Percentiles rank a stretch among this genome's conserved stretches.
These are phyloP conservation scores for Rubus idaeus DNA, from an alignment of 306 rosid species.

Conservation along the genomic window DNA sequence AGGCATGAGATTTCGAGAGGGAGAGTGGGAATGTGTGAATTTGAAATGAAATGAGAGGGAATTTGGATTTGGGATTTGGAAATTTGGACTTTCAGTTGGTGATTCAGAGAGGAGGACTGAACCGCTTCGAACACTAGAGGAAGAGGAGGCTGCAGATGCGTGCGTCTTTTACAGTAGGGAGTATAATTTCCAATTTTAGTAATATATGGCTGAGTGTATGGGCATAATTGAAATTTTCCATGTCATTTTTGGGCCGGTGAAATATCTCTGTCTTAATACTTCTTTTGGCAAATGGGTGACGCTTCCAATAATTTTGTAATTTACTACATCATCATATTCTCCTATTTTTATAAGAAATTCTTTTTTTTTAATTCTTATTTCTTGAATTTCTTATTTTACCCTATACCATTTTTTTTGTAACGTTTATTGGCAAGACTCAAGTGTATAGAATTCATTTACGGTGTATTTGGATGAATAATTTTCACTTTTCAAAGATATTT, in stretches of 20 bases:
- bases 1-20: too few relatives aligned
- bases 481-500: too few relatives aligned
- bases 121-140: not conserved
- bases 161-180: not conserved
- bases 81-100: not conserved
- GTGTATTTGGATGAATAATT: too few relatives aligned
- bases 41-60: constrained; percentile 5
- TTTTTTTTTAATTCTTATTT: too few relatives aligned
- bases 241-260: not conserved
- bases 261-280: not conserved
- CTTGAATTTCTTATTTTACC: too few relatives aligned
- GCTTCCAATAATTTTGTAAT: not conserved
- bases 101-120: not conserved
- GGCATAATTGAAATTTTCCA: not conserved
- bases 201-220: not conserved
- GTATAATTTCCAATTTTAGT: too few relatives aligned
- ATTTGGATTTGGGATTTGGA: not conserved
- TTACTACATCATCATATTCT: too few relatives aligned
- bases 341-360: too few relatives aligned
- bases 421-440: too few relatives aligned
- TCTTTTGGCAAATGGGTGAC: not conserved
- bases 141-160: not conserved
- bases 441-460: too few relatives aligned
- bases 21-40: not conserved
- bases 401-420: too few relatives aligned